Percentiles rank a stretch among this genome's conserved stretches.
Conservation (phyloP, 805 yeast species). For the Wickerhamiella galacta region DNA sequence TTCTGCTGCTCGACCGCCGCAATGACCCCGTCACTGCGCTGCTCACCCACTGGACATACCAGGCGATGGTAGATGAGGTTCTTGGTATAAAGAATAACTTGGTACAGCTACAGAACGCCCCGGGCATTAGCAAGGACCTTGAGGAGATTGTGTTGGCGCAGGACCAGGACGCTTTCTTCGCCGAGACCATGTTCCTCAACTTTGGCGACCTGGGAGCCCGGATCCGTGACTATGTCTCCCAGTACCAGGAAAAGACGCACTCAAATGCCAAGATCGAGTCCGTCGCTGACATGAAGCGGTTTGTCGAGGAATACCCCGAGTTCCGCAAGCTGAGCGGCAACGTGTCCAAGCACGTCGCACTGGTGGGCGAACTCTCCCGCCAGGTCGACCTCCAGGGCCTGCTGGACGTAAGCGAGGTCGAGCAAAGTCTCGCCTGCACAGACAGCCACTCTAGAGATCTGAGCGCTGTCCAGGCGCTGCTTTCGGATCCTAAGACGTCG, state of each 20-base stretch:
- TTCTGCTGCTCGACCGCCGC: constrained; percentile 65
- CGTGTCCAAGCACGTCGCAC: constrained; percentile 80
- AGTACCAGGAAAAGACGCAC: constrained; percentile 67
- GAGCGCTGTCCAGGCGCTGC: constrained; percentile 36
- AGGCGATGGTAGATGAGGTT: constrained; percentile 90
- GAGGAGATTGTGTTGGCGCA: constrained; percentile 47
- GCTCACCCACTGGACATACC: constrained; percentile 92
- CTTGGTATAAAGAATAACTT: constrained; percentile 72
- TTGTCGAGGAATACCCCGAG: constrained; percentile 87
- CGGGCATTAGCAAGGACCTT: constrained; percentile 41
- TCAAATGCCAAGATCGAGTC: constrained; percentile 55
- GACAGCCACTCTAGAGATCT: constrained; percentile 42
- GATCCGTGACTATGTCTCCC: constrained; percentile 68
- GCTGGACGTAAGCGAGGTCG: constrained; percentile 79
- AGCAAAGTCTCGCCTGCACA: constrained; percentile 64
- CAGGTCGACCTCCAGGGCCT: constrained; percentile 42
- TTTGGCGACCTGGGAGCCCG: constrained; percentile 90
- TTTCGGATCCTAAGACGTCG: constrained; percentile 28
- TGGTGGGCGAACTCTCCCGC: constrained; percentile 73
- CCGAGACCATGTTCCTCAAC: constrained; percentile 69
- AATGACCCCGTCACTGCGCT: constrained; percentile 91
- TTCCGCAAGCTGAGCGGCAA: constrained; percentile 75
- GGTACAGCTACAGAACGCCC: constrained; percentile 43
- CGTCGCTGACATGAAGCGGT: constrained; percentile 76
- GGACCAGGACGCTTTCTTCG: constrained; percentile 60